A percentile compares a stretch with the other conserved stretches of the same genome.
Conservation (phyloP, 805 yeast species). For the Ogataea pilisensis region DNA sequence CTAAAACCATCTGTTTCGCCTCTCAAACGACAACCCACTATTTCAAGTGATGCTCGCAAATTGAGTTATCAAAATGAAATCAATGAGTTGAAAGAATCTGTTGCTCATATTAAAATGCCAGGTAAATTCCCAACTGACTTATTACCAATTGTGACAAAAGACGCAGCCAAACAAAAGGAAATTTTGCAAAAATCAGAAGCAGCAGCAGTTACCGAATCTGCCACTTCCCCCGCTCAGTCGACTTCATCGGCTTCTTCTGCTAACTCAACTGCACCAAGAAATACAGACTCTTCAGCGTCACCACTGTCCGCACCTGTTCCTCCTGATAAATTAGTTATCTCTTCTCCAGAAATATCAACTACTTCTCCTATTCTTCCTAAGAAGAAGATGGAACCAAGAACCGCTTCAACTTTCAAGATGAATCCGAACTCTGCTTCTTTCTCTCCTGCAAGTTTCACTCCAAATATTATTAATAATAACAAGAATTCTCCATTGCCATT, state of each 20-base stretch:
- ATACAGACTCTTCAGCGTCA: background rate
- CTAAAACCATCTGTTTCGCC: conserved; percentile 9
- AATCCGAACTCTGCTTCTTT: conserved; percentile 67
- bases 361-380: conserved; percentile 24
- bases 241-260: conserved; percentile 16
- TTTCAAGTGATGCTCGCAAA: conserved; percentile 35
- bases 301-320: background rate
- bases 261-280: conserved; percentile 10
- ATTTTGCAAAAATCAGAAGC: conserved; percentile 35
- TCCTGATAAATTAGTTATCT: conserved; percentile 2
- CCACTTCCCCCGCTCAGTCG: too few species aligned
- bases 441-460: conserved; percentile 39
- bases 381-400: conserved; percentile 50
- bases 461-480: conserved; percentile 1
- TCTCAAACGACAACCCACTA: too few species aligned
- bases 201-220: conserved; percentile 2
- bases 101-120: conserved; percentile 70
- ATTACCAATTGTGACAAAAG: conserved; percentile 67
- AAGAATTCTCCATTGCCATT: conserved; percentile 16
- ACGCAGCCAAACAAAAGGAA: conserved; percentile 60
- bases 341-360: conserved; percentile 1
- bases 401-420: conserved; percentile 60
- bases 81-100: conserved; percentile 68
- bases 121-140: conserved; percentile 51
- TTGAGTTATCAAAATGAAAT: conserved; percentile 57